phyloP scores from a whole-genome alignment of 1,284 basidiomycete genomes.

The Moesziomyces antarcticus region DNA sequence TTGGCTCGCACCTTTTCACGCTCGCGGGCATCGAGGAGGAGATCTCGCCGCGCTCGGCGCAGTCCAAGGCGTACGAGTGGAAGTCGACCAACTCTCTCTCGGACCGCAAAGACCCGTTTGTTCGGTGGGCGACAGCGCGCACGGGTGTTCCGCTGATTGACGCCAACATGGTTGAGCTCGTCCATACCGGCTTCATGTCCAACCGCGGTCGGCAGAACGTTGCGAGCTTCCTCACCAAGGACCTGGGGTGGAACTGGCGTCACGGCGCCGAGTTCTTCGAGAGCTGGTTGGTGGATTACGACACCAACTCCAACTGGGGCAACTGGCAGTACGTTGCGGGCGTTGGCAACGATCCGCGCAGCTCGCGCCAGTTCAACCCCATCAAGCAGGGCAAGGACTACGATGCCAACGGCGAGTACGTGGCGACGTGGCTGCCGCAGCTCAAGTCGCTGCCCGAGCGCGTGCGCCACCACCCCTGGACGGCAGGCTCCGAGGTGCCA shows the following conservation, averaged over 20 bases:
- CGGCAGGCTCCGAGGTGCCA: conserved; percentile 1
- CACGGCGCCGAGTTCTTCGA: conserved; percentile 61
- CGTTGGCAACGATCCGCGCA: conserved; percentile 61
- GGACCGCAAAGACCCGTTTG: conserved; percentile 45
- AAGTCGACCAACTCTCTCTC: conserved; percentile 22
- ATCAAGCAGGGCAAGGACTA: conserved; percentile 63
- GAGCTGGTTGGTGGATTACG: conserved; percentile 54
- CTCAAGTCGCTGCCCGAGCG: conserved; percentile 16
- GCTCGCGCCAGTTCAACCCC: conserved; percentile 59
- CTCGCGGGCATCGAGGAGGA: conserved; percentile 54
- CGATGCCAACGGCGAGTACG: conserved; percentile 47
- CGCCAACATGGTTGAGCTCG: conserved; percentile 59
- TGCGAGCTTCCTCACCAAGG: conserved; percentile 57
- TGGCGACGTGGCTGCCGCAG: conserved; percentile 51
- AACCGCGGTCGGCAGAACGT: conserved; percentile 68
- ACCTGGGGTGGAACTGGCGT: conserved; percentile 58
- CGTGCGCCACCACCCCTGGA: conserved; percentile 57
- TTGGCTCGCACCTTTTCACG: conserved; percentile 55
- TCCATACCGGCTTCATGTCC: conserved; percentile 71
- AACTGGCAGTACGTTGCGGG: conserved; percentile 64
- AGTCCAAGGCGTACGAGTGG: conserved; percentile 52
- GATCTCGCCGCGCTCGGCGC: conserved; percentile 37
- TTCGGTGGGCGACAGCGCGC: conserved; percentile 43
- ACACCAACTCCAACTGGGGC: conserved; percentile 54
- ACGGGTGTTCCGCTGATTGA: conserved; percentile 63